Evolutionary conservation across 108 stramenopile genomes (phyloP), one percentile per base, ranked within the genome.

Genomic region (Fistulifera solaris): DNA sequence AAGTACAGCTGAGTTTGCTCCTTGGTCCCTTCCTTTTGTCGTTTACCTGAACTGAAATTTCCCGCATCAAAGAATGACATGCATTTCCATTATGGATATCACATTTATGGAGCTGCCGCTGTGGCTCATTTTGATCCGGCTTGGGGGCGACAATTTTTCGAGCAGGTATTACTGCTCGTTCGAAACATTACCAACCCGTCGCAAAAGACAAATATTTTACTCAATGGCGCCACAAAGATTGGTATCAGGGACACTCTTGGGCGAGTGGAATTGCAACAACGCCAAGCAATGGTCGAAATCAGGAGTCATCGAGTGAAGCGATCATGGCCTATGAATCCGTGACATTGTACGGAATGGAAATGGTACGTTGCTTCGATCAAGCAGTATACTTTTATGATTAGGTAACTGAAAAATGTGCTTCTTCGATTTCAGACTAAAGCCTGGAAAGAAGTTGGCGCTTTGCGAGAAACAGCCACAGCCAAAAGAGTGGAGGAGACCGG

Each of bases 1-100:
- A n/a, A n/a, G n/a, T n/a, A n/a, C n/a, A n/a, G n/a, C n/a, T n/a
- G n/a, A n/a, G n/a, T n/a, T n/a, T n/a, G n/a, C n/a, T n/a, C n/a
- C n/a, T n/a, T n/a, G n/a, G n/a, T n/a, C n/a, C n/a, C n/a, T n/a
- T n/a, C n/a, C 14, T 40, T 11, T 13, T 13, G 11, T 14, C n/a
- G n/a, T n/a, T n/a, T n/a, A n/a, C n/a, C n/a, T n/a, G n/a, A 48
- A 17, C 47, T 28, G 7, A 47, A 16, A n/a, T 49, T 61, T 14
- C 18, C 26, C 42, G 56, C 78, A 21, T 89, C 79, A 27, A 93
- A 92, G 73, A 93, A 93, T 62, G 94, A 95, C 59, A 89, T 91
- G 51, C 94, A 95, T 57, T 95, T 90, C 56, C 93, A 94, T 53
- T 82, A 70, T 48, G 94, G 94, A 14, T 94, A 95, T 59, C 81